A percentile compares a stretch with the other conserved stretches of the same genome.
Conservation (phyloP, 108 stramenopile genomes). For the Skeletonema tropicum region DNA sequence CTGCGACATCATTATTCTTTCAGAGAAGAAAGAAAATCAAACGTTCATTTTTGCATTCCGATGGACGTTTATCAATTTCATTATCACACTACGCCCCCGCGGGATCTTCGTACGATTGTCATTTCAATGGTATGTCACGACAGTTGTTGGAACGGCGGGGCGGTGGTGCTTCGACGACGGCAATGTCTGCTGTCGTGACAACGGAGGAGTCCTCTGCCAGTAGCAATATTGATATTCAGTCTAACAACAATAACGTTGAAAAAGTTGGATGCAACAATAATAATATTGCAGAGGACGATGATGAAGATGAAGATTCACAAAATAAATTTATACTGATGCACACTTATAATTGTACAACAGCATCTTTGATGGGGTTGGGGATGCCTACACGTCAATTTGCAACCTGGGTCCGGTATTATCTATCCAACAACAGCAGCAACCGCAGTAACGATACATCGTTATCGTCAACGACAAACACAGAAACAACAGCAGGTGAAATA, state of each 20-base stretch:
- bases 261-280: not conserved
- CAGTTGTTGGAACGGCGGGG: not conserved
- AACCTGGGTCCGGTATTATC: slow-evolving; percentile 43
- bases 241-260: not conserved
- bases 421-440: too few species aligned
- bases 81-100: not conserved
- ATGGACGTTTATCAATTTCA: not conserved
- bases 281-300: not conserved
- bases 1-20: not conserved
- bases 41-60: too few species aligned
- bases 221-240: not conserved
- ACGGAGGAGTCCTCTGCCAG: not conserved
- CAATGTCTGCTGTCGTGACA: not conserved
- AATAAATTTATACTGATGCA: not conserved
- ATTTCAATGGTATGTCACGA: not conserved
- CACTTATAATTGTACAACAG: not conserved
- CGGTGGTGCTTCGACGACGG: not conserved
- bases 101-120: not conserved
- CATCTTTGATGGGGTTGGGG: slow-evolving; percentile 29
- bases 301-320: slow-evolving; percentile 10
- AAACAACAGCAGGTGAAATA: not conserved
- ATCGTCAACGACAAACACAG: not conserved
- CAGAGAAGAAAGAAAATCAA: not conserved
- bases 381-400: slow-evolving; percentile 41
- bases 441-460: not conserved